Conservation (phyloP, 2,329 filamentous ascomycete genomes). For the Simplicillium aogashimaense region DNA sequence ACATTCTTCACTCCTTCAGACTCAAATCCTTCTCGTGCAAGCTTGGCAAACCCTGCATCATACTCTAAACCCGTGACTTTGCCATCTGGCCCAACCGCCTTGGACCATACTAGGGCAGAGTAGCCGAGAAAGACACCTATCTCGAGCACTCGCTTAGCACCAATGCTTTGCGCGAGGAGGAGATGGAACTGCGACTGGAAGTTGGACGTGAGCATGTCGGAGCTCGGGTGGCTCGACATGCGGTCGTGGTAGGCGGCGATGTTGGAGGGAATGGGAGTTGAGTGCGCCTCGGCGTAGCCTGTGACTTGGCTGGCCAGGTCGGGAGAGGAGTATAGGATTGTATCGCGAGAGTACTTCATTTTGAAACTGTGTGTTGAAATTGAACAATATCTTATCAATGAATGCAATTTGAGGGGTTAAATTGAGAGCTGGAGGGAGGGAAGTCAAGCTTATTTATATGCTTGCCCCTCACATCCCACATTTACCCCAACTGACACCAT, state of each 20-base stretch:
- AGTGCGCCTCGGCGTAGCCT: conserved; percentile 23
- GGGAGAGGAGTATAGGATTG: neutral
- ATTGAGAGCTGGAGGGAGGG: too few species aligned
- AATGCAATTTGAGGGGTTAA: too few species aligned
- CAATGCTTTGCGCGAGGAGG: conserved; percentile 28
- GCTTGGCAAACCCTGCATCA: conserved; percentile 22
- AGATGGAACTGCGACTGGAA: conserved; percentile 30
- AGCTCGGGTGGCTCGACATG: conserved; percentile 15
- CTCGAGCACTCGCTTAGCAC: conserved; percentile 35
- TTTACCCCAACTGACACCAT: too few species aligned
- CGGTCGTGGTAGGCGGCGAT: conserved; percentile 28
- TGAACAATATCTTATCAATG: too few species aligned
- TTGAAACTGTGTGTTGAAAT: neutral
- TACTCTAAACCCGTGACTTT: conserved; percentile 33
- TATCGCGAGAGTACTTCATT: neutral
- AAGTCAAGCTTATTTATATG: conserved; percentile 15
- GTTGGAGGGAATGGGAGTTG: conserved; percentile 20
- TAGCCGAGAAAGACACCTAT: conserved; percentile 39
- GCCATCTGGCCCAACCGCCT: conserved; percentile 33
- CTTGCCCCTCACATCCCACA: conserved; percentile 4
- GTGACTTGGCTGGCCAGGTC: conserved; percentile 13
- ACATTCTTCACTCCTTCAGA: conserved; percentile 25
- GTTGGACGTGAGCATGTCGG: conserved; percentile 28
- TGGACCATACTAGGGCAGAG: conserved; percentile 36
- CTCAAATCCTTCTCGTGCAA: conserved; percentile 20